A percentile compares a stretch with the other conserved stretches of the same genome.
phyloP scores from a whole-genome alignment of 106 monocot species.

The Phalaenopsis equestris region DNA sequence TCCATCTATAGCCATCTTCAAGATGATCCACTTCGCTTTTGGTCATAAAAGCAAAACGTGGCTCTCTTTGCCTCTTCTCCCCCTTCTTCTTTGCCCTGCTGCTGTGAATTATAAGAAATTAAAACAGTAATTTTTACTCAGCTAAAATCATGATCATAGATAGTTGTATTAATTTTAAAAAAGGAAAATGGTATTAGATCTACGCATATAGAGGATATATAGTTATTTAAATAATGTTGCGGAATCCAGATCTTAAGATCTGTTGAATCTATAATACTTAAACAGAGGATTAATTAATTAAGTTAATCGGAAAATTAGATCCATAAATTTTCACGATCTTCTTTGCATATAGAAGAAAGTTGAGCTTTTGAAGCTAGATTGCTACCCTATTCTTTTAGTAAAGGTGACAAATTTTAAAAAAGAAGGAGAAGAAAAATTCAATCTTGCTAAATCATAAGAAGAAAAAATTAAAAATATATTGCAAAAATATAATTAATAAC shows the following conservation, averaged over 20 bases:
- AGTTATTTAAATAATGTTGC: not conserved
- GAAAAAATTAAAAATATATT: not conserved
- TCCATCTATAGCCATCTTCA: slow-evolving; percentile 25
- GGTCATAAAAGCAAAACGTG: slow-evolving; percentile 26
- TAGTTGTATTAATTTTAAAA: too few species aligned
- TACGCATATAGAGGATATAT: not conserved
- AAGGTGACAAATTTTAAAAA: not conserved
- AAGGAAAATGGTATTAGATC: too few species aligned
- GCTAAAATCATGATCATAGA: not conserved
- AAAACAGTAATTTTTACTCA: not conserved
- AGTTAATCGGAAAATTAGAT: not conserved
- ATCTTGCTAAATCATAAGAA: not conserved
- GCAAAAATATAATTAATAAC: not conserved
- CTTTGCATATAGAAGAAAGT: not conserved
- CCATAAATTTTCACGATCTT: not conserved
- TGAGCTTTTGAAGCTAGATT: not conserved
- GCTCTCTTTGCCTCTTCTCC: slow-evolving; percentile 13
- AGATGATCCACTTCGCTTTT: slow-evolving; percentile 25
- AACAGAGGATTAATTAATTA: not conserved
- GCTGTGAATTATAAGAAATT: not conserved
- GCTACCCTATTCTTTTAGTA: not conserved
- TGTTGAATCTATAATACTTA: not conserved
- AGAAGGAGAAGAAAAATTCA: not conserved
- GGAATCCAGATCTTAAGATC: not conserved
- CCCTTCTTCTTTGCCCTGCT: not conserved